A percentile compares a stretch with the other conserved stretches of the same genome.
Conservation (phyloP, 1,139 yeast genomes). For the Suhomyces bribrorum region DNA sequence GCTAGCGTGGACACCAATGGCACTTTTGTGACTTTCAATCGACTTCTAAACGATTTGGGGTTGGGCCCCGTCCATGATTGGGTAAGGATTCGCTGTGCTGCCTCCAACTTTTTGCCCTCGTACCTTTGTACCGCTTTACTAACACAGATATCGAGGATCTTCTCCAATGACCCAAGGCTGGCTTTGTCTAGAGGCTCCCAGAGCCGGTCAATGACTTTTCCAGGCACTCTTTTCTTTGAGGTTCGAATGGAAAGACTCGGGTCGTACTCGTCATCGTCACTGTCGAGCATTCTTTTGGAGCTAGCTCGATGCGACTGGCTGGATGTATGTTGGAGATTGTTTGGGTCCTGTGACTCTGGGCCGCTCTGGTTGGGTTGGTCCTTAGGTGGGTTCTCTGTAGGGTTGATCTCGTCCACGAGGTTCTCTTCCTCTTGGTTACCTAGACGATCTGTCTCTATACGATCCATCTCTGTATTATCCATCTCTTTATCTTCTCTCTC, state of each 20-base stretch:
- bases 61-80: conserved; percentile 34
- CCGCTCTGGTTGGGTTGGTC: no score
- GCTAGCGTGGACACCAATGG: conserved; percentile 32
- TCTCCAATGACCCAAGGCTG: conserved; percentile 26
- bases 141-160: conserved; percentile 33
- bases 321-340: conserved; percentile 3
- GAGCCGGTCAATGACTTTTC: conserved; percentile 33
- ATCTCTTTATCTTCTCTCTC: no score
- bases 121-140: conserved; percentile 34
- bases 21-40: conserved; percentile 36
- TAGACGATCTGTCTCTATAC: no score
- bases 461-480: no score
- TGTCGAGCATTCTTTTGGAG: no score
- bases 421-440: no score
- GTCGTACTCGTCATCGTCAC: conserved; percentile 3
- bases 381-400: no score
- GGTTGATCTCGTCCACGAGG: no score
- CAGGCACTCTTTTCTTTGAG: conserved; percentile 26
- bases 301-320: no score
- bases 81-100: conserved; percentile 31
- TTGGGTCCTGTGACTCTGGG: no score
- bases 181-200: conserved; percentile 36
- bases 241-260: conserved; percentile 13
- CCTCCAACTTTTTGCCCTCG: conserved; percentile 22
- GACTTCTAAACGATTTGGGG: conserved; percentile 32